These are phyloP conservation scores for Podila minutissima DNA, from an alignment of 192 early-diverging fungal species.

Conservation along the genomic window DNA sequence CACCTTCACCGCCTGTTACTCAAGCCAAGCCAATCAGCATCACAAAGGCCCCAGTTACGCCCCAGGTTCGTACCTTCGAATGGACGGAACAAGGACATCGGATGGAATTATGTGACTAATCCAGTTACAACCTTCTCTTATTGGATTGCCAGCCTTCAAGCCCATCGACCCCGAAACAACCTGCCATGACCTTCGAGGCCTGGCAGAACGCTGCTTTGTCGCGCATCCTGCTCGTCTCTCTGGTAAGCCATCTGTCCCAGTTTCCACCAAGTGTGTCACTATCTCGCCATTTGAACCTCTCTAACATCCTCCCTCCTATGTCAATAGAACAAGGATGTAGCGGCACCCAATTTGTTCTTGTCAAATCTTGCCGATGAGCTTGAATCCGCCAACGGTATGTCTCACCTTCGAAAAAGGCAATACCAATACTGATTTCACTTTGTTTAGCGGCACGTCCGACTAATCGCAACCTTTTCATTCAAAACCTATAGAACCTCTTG, in stretches of 20 bases:
- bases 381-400: slow-evolving; percentile 23
- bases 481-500: slow-evolving; percentile 52
- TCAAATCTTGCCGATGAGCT: slow-evolving; percentile 34
- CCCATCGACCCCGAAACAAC: slow-evolving; percentile 27
- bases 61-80: neutral
- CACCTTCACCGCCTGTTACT: neutral
- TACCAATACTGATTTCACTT: no score
- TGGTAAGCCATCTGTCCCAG: slow-evolving; percentile 60
- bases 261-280: neutral
- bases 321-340: slow-evolving; percentile 35
- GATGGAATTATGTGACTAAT: neutral
- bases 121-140: neutral
- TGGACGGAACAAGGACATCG: neutral
- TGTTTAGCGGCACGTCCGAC: neutral
- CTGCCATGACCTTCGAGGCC: slow-evolving; percentile 64
- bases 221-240: slow-evolving; percentile 78
- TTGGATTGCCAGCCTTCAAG: slow-evolving; percentile 7
- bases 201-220: slow-evolving; percentile 91
- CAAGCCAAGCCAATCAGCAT: neutral
- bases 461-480: slow-evolving; percentile 10
- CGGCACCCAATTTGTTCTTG: slow-evolving; percentile 23
- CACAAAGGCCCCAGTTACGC: slow-evolving; percentile 1
- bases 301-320: neutral
- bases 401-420: neutral
- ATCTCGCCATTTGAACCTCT: neutral